These are phyloP conservation scores for Penicillium occitanis DNA, from an alignment of 2,329 filamentous ascomycete species.

Conservation along the genomic window DNA sequence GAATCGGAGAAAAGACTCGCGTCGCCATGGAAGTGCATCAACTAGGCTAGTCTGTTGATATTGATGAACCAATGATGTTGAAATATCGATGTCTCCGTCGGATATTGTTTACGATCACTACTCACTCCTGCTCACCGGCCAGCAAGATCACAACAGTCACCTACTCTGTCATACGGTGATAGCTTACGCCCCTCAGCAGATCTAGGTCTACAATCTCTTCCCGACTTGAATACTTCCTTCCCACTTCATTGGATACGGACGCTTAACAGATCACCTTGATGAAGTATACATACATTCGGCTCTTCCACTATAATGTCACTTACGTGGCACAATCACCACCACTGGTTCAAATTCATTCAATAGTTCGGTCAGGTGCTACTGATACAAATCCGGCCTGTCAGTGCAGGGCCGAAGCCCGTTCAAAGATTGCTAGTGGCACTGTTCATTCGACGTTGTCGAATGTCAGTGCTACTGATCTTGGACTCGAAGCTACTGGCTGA, in stretches of 20 bases:
- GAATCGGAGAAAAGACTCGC: background rate
- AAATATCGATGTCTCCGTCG: constrained; percentile 3
- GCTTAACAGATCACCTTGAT: background rate
- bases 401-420: constrained; percentile 7
- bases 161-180: constrained; percentile 9
- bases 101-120: background rate
- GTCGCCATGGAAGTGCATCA: background rate
- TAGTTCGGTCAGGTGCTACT: background rate
- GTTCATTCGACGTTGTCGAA: constrained; percentile 57
- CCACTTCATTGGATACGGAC: constrained; percentile 15
- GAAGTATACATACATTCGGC: background rate
- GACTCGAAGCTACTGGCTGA: constrained; percentile 64
- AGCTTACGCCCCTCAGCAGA: background rate
- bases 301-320: constrained; percentile 8
- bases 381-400: background rate
- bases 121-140: background rate
- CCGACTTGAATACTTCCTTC: background rate
- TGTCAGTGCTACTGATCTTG: constrained; percentile 91
- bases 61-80: constrained; percentile 11
- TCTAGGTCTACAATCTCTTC: background rate
- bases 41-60: constrained; percentile 8
- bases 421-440: constrained; percentile 31
- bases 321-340: constrained; percentile 22
- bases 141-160: background rate
- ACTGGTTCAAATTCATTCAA: background rate